A percentile compares a stretch with the other conserved stretches of the same genome.
phyloP scores from a whole-genome alignment of 306 rosid genomes.

The Sechiopsis laciniata region DNA sequence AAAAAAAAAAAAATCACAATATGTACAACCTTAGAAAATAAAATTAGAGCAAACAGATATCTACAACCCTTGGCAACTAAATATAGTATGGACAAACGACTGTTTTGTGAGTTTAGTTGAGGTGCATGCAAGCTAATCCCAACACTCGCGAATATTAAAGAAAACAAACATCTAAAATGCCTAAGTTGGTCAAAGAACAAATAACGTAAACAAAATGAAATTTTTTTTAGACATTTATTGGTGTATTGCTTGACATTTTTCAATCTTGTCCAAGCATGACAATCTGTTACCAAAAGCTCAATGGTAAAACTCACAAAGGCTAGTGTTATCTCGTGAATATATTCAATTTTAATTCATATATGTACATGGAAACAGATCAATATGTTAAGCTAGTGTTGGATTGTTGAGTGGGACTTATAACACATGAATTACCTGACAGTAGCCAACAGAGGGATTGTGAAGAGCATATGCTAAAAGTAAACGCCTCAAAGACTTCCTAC shows the following conservation, averaged over 20 bases:
- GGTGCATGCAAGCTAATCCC: no score
- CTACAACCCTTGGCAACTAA: not conserved
- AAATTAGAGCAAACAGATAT: not conserved
- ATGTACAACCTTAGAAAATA: not conserved
- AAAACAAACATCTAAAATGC: not conserved
- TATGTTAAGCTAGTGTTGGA: not conserved
- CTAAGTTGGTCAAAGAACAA: not conserved
- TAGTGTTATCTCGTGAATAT: not conserved
- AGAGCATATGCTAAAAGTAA: conserved; percentile 84
- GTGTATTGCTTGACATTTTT: not conserved
- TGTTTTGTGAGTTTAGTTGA: no score
- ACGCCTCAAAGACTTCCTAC: conserved; percentile 83
- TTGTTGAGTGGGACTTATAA: not conserved
- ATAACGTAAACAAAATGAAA: not conserved
- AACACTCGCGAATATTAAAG: no score
- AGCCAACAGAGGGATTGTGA: conserved; percentile 90
- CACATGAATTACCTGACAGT: conserved; percentile 69
- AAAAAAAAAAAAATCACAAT: not conserved
- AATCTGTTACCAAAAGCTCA: not conserved
- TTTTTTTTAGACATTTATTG: not conserved
- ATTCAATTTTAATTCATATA: not conserved
- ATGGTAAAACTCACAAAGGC: not conserved
- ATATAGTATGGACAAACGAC: no score
- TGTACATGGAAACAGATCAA: not conserved
- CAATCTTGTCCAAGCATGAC: not conserved